A percentile compares a stretch with the other conserved stretches of the same genome.
phyloP scores from a whole-genome alignment of 805 yeast species.

The Zygoascus ofunaensis region DNA sequence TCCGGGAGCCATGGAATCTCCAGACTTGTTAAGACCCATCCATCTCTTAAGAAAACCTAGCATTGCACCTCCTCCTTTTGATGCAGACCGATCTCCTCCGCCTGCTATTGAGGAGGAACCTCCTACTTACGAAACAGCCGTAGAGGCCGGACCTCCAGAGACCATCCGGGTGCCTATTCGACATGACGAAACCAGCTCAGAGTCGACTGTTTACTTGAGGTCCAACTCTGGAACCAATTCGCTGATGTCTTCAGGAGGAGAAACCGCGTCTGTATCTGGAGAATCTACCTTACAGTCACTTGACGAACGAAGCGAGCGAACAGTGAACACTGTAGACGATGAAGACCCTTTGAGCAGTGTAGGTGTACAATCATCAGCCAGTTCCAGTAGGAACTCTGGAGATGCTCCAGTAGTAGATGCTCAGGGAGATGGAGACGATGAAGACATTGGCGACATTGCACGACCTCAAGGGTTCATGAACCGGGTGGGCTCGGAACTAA shows the following conservation, averaged over 20 bases:
- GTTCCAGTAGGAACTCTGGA: neutral
- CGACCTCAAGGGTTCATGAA: neutral
- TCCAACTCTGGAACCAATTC: neutral
- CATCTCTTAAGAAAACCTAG: slow-evolving; percentile 47
- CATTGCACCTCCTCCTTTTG: slow-evolving; percentile 55
- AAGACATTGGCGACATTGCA: neutral
- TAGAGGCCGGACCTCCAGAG: slow-evolving; percentile 3
- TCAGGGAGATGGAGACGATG: neutral
- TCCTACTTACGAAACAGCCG: slow-evolving; percentile 14
- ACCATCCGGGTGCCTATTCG: neutral
- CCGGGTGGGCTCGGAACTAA: neutral
- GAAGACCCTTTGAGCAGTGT: neutral
- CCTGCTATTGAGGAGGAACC: slow-evolving; percentile 9
- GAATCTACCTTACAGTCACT: neutral
- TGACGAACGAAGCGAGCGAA: neutral
- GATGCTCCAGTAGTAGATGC: too few species aligned
- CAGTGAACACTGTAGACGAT: neutral
- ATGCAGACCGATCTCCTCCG: slow-evolving; percentile 17
- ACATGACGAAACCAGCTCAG: neutral
- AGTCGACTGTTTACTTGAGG: neutral
- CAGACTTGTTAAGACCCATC: slow-evolving; percentile 36
- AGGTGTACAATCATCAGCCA: neutral
- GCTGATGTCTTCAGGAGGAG: neutral
- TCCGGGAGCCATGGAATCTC: slow-evolving; percentile 1
- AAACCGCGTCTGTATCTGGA: neutral